Percentiles rank a stretch among this genome's conserved stretches.
Conservation (phyloP, 106 monocot genomes). For the Narthecium ossifragum region DNA sequence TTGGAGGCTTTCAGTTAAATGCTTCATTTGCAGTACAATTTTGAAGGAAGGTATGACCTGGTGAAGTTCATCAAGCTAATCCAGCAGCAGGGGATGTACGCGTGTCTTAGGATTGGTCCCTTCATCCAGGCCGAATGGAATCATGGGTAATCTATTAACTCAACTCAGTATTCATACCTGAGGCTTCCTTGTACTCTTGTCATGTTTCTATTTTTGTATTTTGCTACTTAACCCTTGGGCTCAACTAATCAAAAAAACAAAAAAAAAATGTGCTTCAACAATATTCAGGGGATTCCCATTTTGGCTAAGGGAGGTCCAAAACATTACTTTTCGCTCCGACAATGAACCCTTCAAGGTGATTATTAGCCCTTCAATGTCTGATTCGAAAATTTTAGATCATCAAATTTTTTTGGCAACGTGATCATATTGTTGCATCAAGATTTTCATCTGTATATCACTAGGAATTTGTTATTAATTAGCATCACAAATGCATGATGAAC, state of each 20-base stretch:
- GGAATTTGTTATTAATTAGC: no score
- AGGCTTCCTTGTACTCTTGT: neutral
- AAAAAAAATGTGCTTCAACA: neutral
- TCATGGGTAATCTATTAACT: slow-evolving; percentile 32
- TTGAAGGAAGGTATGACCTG: slow-evolving; percentile 67
- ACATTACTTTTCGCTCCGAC: slow-evolving; percentile 69
- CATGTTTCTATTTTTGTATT: neutral
- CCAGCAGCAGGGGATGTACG: slow-evolving; percentile 48
- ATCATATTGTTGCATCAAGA: neutral
- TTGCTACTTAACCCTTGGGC: neutral
- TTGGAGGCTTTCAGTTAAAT: neutral
- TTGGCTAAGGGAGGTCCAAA: slow-evolving; percentile 67
- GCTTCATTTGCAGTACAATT: slow-evolving; percentile 52
- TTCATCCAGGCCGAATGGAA: slow-evolving; percentile 92
- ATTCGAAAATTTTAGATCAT: no score
- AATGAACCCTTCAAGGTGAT: slow-evolving; percentile 92
- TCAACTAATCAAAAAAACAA: neutral
- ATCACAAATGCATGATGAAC: no score
- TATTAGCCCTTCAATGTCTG: no score
- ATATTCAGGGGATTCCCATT: slow-evolving; percentile 93
- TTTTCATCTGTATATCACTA: neutral
- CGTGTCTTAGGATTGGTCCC: slow-evolving; percentile 66
- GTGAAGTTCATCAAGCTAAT: slow-evolving; percentile 68
- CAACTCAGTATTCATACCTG: neutral
- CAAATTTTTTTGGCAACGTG: neutral